Percentiles rank a stretch among this genome's conserved stretches.
Conservation (phyloP, 768 basidiomycete species). For the Tricholomella constricta region DNA sequence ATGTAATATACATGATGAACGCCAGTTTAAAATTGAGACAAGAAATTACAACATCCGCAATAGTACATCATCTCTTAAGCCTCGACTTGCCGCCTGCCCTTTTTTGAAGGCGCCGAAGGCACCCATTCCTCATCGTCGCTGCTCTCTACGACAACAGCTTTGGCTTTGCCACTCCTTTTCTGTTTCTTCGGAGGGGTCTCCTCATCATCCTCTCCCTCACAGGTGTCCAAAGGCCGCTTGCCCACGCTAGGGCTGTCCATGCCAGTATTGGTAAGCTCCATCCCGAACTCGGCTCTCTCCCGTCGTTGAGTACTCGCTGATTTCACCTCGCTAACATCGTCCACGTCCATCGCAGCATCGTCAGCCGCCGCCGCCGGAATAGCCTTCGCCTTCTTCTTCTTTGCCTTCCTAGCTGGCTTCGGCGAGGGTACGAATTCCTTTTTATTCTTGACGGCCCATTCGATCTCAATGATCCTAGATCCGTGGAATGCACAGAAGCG, state of each 20-base stretch:
- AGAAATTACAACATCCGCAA: constrained; percentile 10
- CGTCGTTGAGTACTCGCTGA: constrained; percentile 14
- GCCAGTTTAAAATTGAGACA: constrained; percentile 2
- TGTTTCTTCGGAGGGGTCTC: constrained; percentile 38
- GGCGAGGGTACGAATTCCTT: constrained; percentile 61
- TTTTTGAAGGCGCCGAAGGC: constrained; percentile 25
- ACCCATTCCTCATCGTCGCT: constrained; percentile 36
- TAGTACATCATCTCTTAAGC: constrained; percentile 5
- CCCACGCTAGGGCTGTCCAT: constrained; percentile 33
- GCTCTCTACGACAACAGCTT: constrained; percentile 21
- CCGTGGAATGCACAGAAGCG: constrained; percentile 29
- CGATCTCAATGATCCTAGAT: constrained; percentile 78
- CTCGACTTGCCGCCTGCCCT: constrained; percentile 17
- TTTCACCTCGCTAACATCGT: constrained; percentile 20
- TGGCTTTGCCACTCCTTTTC: constrained; percentile 22
- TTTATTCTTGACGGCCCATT: constrained; percentile 71
- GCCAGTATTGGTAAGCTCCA: constrained; percentile 47
- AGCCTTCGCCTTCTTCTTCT: constrained; percentile 33
- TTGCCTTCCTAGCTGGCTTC: constrained; percentile 44
- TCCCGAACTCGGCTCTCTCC: constrained; percentile 37
- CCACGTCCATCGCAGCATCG: constrained; percentile 31
- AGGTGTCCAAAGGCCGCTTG: constrained; percentile 37
- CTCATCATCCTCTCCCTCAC: constrained; percentile 24
- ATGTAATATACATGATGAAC: neutral
- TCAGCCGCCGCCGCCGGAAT: constrained; percentile 27